Base-by-base conservation (phyloP, 2,329 filamentous ascomycete genomes). In the Diaporthe velutina region DNA sequence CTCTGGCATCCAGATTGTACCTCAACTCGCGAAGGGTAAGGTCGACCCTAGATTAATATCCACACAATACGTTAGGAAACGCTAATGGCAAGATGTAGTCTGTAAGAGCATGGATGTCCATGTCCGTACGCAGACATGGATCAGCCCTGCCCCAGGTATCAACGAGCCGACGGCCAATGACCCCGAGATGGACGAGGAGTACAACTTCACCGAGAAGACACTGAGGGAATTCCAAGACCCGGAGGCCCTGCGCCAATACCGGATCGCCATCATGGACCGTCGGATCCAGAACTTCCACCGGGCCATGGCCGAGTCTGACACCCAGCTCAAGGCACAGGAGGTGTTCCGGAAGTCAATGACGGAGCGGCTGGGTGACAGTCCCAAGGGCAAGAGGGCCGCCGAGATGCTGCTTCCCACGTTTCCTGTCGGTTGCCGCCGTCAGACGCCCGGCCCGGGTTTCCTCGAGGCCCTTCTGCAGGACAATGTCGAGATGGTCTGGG, bases 391-490 rank as follows among this genome's bases (percentile, higher is more conserved):
- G 38, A 45, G 72, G 73, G 17, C 28, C 73, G 30, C 73, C 70
- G 13, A 74, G 78, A 17, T 74, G 74, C 42, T 76, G 80, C 33
- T 75, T 74, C 2, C 81, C 79, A 0, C 78, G 76, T 89, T 86
- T 81, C 81, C 83, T 3, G 84, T 85, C 7, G 87, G 88, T 17
- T 86, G 81, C 79, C 82, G 81, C 70, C 83, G 84, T 0, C 82
- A 86, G 50, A 84, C 85, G 0, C 86, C 85, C 0, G 85, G 85
- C 1, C 82, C 83, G 61, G 84, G 85, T 8, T 86, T 85, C 78
- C 79, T 86, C 50, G 84, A 86, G 73, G 82, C 83, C 13, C 80
- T 88, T 52, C 81, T 81, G 4, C 76, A 84, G 70, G 80, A 83
- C 15, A 89, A 90, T 61, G 85, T 89, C 6, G 74, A 75, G 12